phyloP scores from a whole-genome alignment of 306 rosid species.

The Vachellia pachyceras region DNA sequence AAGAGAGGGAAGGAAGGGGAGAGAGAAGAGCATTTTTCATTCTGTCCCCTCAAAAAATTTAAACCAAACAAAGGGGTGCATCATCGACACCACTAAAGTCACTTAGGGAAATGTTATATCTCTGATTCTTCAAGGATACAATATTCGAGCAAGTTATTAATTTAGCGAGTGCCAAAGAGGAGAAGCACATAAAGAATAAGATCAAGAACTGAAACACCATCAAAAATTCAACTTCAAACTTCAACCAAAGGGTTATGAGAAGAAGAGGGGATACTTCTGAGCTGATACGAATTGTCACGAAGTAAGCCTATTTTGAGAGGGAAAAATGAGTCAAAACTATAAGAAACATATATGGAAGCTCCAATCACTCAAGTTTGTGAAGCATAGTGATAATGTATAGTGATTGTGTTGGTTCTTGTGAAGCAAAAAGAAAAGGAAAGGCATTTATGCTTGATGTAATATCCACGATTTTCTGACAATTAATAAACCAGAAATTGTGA shows the following conservation, averaged over 20 bases:
- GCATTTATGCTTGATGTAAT: too few species aligned
- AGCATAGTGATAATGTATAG: too few species aligned
- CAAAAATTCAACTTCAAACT: constrained; percentile 3
- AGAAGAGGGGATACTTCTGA: not conserved
- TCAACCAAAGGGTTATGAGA: not conserved
- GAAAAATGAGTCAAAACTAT: not conserved
- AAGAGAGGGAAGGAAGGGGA: too few species aligned
- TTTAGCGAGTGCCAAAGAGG: constrained; percentile 29
- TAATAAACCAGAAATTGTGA: too few species aligned
- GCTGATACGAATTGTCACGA: not conserved
- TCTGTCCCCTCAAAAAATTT: too few species aligned
- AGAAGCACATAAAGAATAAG: constrained; percentile 32
- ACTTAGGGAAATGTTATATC: constrained; percentile 62
- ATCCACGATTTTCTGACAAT: too few species aligned
- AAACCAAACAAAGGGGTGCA: too few species aligned
- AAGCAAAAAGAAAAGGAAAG: too few species aligned
- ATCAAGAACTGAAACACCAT: constrained; percentile 40
- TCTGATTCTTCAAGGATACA: constrained; percentile 56
- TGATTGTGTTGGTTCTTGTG: too few species aligned
- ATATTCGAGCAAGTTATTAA: constrained; percentile 69
- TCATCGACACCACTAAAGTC: constrained; percentile 82
- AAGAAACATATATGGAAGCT: too few species aligned
- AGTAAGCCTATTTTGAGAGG: not conserved
- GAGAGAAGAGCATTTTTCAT: too few species aligned
- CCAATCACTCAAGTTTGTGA: too few species aligned